These are phyloP conservation scores for Phytophthora foliorum DNA, from an alignment of 352 stramenopile genomes.

Conservation along the genomic window DNA sequence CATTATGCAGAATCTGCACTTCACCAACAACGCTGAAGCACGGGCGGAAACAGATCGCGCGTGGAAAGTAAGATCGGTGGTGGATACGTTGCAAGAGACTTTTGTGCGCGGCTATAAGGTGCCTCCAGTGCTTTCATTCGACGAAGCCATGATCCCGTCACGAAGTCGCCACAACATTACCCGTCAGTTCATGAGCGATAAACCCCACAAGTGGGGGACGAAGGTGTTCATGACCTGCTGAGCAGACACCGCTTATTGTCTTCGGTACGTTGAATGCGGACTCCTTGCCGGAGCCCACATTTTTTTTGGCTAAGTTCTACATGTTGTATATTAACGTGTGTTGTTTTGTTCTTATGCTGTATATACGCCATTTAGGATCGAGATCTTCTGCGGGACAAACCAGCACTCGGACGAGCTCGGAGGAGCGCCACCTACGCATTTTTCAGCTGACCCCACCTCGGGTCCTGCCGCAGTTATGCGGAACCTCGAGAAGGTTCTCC, in stretches of 20 bases:
- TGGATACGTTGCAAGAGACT: conserved; percentile 8
- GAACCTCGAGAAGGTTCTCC: conserved; percentile 14
- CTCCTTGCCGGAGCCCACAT: not conserved
- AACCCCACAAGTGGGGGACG: conserved; percentile 29
- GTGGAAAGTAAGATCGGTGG: conserved; percentile 22
- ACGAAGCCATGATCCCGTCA: conserved; percentile 22
- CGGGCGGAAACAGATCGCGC: conserved; percentile 4
- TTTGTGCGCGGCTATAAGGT: not conserved
- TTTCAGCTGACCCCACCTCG: too few relatives aligned
- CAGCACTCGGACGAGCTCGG: not conserved
- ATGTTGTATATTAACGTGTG: conserved; percentile 21
- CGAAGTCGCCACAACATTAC: conserved; percentile 15
- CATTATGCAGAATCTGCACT: conserved; percentile 29
- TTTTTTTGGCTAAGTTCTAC: conserved; percentile 19
- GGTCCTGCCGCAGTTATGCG: not conserved
- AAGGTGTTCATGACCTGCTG: conserved; percentile 33
- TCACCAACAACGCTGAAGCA: conserved; percentile 1
- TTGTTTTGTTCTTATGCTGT: conserved; percentile 1
- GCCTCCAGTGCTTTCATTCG: conserved; percentile 20
- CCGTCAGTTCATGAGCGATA: conserved; percentile 21
- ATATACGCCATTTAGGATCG: conserved; percentile 16
- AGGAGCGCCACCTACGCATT: too few relatives aligned
- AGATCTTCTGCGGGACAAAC: conserved; percentile 16
- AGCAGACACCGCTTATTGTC: conserved; percentile 17
- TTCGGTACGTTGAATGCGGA: conserved; percentile 6